A percentile compares a stretch with the other conserved stretches of the same genome.
phyloP scores from a whole-genome alignment of 2,329 filamentous ascomycete species.

The Paracamarosporium sp. region DNA sequence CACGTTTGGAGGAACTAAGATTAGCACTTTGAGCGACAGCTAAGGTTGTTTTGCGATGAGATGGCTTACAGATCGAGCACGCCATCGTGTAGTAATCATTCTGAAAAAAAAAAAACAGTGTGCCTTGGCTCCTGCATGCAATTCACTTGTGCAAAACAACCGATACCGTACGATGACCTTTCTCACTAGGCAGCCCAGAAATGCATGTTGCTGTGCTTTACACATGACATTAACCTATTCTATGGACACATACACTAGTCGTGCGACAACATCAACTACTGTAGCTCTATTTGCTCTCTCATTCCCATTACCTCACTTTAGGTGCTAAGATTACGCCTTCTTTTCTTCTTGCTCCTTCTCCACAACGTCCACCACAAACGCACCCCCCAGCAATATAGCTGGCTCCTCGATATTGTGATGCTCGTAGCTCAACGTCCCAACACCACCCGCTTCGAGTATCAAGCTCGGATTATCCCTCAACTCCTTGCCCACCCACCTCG shows the following conservation, averaged over 20 bases:
- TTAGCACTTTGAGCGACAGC: background rate
- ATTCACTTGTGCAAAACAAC: no score
- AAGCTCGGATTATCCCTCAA: slow-evolving; percentile 79
- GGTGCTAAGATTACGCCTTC: slow-evolving; percentile 8
- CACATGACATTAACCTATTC: no score
- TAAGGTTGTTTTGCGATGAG: background rate
- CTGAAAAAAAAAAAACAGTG: no score
- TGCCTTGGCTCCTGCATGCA: no score
- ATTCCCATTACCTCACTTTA: no score
- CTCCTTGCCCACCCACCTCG: slow-evolving; percentile 79
- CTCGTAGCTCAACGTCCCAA: slow-evolving; percentile 60
- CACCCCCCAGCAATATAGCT: slow-evolving; percentile 58
- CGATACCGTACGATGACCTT: no score
- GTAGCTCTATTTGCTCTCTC: no score
- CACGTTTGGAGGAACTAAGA: background rate
- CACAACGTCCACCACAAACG: slow-evolving; percentile 58
- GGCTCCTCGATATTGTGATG: slow-evolving; percentile 58
- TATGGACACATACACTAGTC: no score
- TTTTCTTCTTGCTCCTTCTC: slow-evolving; percentile 46
- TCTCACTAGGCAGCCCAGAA: no score
- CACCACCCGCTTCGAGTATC: slow-evolving; percentile 72
- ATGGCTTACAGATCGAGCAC: background rate
- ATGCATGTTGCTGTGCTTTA: no score
- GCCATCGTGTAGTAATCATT: background rate
- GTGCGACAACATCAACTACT: no score